phyloP scores from a whole-genome alignment of 371 early-diverging fungal genomes.

The Rhizopus delemar region DNA sequence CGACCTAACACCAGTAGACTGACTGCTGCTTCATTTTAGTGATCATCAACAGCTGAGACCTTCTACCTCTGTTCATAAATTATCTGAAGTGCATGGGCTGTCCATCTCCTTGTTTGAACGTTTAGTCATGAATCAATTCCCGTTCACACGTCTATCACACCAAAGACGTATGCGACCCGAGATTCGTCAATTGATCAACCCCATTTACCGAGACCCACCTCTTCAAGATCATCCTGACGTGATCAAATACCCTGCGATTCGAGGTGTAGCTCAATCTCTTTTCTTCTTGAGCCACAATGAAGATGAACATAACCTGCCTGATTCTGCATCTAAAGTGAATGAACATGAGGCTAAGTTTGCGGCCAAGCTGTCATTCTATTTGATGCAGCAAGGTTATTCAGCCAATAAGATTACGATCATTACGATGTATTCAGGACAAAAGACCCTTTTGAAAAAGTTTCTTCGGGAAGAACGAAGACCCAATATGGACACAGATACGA shows the following conservation, averaged over 20 bases:
- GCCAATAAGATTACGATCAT: constrained; percentile 58
- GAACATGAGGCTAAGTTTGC: constrained; percentile 63
- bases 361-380: constrained; percentile 51
- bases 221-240: constrained; percentile 56
- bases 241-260: constrained; percentile 46
- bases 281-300: constrained; percentile 60
- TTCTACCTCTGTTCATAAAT: constrained; percentile 51
- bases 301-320: constrained; percentile 42
- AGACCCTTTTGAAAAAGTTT: constrained; percentile 37
- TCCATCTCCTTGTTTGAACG: constrained; percentile 74
- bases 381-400: constrained; percentile 57
- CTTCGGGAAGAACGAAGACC: constrained; percentile 38
- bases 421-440: constrained; percentile 67
- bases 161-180: constrained; percentile 79
- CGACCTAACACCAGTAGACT: neutral
- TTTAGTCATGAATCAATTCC: constrained; percentile 53
- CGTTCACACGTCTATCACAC: constrained; percentile 52
- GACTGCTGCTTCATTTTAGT: constrained; percentile 23
- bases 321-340: constrained; percentile 61
- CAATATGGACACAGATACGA: constrained; percentile 26
- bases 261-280: constrained; percentile 61
- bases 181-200: constrained; percentile 59
- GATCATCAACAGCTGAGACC: constrained; percentile 76
- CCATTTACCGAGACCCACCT: constrained; percentile 55
- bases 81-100: constrained; percentile 52